A percentile compares a stretch with the other conserved stretches of the same genome.
Evolutionary conservation across 192 early-diverging fungal genomes (phyloP).

Genomic region (Coemansia asiatica): DNA sequence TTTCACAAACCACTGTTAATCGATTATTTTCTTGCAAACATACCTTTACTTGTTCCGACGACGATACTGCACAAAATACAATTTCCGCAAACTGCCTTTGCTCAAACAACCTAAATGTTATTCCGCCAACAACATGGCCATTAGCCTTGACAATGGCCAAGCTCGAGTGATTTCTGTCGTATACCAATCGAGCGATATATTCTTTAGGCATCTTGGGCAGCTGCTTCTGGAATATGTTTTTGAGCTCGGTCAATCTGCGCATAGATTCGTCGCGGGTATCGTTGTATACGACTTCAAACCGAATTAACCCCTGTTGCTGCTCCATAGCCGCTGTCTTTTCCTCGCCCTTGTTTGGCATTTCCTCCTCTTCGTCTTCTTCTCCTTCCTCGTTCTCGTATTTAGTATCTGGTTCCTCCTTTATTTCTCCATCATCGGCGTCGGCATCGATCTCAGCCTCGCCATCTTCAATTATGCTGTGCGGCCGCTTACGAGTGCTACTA

Average conservation of each 20-base stretch:
- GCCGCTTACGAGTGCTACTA: slow-evolving; percentile 26
- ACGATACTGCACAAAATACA: slow-evolving; percentile 95
- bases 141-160: slow-evolving; percentile 69
- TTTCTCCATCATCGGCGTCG: slow-evolving; percentile 33
- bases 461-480: slow-evolving; percentile 15
- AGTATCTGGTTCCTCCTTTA: slow-evolving; percentile 24
- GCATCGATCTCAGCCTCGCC: slow-evolving; percentile 26
- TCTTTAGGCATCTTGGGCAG: slow-evolving; percentile 99
- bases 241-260: slow-evolving; percentile 88
- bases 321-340: slow-evolving; percentile 66
- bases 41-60: slow-evolving; percentile 89
- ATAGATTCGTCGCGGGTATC: slow-evolving; percentile 78
- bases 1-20: neutral
- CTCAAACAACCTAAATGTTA: slow-evolving; percentile 91
- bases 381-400: slow-evolving; percentile 34
- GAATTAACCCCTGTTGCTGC: slow-evolving; percentile 65
- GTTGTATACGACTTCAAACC: slow-evolving; percentile 76
- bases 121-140: slow-evolving; percentile 85
- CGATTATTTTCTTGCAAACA: neutral
- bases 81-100: slow-evolving; percentile 93
- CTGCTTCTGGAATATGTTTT: slow-evolving; percentile 96
- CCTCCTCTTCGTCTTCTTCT: slow-evolving; percentile 13
- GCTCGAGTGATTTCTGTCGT: slow-evolving; percentile 87
- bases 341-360: slow-evolving; percentile 18
- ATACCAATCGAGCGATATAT: slow-evolving; percentile 95